These are phyloP conservation scores for Leptodontidium sp. DNA, from an alignment of 2,329 filamentous ascomycete genomes.

Conservation along the genomic window DNA sequence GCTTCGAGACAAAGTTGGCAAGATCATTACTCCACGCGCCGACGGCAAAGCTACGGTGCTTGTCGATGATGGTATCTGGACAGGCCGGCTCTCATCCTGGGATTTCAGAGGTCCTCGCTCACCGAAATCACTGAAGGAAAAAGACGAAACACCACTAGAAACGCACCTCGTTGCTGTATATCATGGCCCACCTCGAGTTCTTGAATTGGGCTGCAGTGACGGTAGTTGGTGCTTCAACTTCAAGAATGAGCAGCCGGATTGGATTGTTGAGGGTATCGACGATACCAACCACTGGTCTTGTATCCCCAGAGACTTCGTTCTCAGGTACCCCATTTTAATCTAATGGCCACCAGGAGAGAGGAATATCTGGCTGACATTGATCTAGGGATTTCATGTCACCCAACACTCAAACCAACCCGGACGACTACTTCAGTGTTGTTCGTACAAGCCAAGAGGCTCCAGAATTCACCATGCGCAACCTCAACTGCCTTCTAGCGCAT, in stretches of 20 bases:
- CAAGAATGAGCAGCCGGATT: constrained; percentile 41
- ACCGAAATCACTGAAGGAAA: constrained; percentile 3
- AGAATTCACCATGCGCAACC: constrained; percentile 43
- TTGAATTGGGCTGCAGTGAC: constrained; percentile 45
- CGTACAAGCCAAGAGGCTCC: constrained; percentile 35
- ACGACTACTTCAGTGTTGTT: constrained; percentile 40
- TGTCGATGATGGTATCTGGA: constrained; percentile 30
- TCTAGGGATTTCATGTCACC: constrained; percentile 42
- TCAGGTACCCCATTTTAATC: constrained; percentile 29
- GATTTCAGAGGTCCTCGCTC: constrained; percentile 34
- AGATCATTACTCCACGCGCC: constrained; percentile 35
- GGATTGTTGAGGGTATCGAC: constrained; percentile 46
- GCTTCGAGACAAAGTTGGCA: constrained; percentile 37
- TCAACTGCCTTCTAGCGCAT: constrained; percentile 41
- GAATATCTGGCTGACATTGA: neutral
- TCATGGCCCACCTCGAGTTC: constrained; percentile 38
- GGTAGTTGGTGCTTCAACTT: constrained; percentile 44
- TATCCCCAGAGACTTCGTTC: constrained; percentile 27
- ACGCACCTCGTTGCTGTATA: constrained; percentile 26
- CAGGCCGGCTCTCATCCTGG: constrained; percentile 38
- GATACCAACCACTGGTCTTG: constrained; percentile 44
- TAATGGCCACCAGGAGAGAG: neutral
- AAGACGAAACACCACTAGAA: constrained; percentile 10
- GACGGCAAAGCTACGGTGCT: constrained; percentile 29
- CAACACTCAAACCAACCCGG: neutral